Conservation (phyloP, 768 basidiomycete genomes). For the Sistotremastrum suecicum region DNA sequence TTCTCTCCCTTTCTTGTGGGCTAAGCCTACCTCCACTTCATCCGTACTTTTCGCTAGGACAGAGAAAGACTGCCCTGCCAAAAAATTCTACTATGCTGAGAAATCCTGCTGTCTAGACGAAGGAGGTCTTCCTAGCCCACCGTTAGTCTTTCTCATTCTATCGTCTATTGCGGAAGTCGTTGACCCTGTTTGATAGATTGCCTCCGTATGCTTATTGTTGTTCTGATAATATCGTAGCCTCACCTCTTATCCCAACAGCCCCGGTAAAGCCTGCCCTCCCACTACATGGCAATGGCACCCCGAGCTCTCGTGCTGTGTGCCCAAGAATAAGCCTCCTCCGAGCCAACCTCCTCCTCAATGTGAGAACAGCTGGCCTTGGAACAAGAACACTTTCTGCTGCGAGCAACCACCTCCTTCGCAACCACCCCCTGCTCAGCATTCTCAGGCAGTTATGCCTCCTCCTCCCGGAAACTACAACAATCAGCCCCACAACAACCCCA, state of each 20-base stretch:
- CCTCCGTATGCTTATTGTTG: neutral
- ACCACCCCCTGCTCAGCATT: constrained; percentile 9
- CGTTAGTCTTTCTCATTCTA: too few species aligned
- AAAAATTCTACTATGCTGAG: too few species aligned
- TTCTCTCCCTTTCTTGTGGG: too few species aligned
- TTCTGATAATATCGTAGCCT: neutral
- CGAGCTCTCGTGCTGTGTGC: constrained; percentile 37
- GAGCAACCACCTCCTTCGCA: constrained; percentile 19
- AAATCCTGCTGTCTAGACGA: too few species aligned
- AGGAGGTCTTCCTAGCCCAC: too few species aligned
- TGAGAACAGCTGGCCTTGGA: constrained; percentile 32
- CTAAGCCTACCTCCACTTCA: too few species aligned
- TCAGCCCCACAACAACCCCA: constrained; percentile 23
- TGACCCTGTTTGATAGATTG: too few species aligned
- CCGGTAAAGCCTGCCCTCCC: constrained; percentile 24
- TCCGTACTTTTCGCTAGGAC: too few species aligned
- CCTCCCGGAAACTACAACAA: neutral
- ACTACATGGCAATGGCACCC: constrained; percentile 34
- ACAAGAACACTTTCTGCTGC: constrained; percentile 26
- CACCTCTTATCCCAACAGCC: neutral
- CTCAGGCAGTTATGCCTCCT: constrained; percentile 2
- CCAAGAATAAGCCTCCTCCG: constrained; percentile 25
- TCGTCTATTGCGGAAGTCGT: too few species aligned
- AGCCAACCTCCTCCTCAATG: constrained; percentile 30
- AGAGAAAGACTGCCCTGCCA: too few species aligned